Evolutionary conservation across 1,284 basidiomycete species (phyloP), one percentile per base, ranked within the genome.

Genomic region (Cutaneotrichosporon spelunceum): DNA sequence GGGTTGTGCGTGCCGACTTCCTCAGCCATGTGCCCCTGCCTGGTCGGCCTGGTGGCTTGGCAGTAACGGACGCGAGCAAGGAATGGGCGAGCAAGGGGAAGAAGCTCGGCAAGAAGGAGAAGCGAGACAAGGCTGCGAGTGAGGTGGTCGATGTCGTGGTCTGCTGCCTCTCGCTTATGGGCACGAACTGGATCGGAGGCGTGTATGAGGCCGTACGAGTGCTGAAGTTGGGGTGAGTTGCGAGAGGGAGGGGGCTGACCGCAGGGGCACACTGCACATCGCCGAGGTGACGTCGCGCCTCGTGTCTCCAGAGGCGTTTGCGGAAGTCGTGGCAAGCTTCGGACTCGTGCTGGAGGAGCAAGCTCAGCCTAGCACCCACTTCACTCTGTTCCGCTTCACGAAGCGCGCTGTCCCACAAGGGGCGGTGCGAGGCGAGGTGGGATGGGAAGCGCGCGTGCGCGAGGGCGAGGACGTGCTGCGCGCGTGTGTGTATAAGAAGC

Each of bases 271-370:
- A 70, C 82, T 98, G 52, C 89, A 90, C 77, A 86, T 99, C 60
- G 95, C 96, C 5, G 96, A 99, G 80, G 96, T 99, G n/a, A 86
- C 90, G 0, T 94, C 91, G 70, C 86, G 93, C 16, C 89, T 97
- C 71, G 83, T 84, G 6, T 84, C 86, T 59, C 80, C 87, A 7
- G 85, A 89, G 27, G 83, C 84, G n/a, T 99, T 99, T 71, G 82
- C 85, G 45, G 82, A 83, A 13, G 78, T 93, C 42, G 80, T 99
- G 30, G 75, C 78, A 42, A 85, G 86, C 3, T 83, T 93, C 58
- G 96, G 96, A 2, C 97, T 98, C 81, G 56, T 29, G n/a, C 47
- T 61, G 60, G 61, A 62, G 24, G 24, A 29, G 6, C 64, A 76
- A 66, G 69, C 72, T 71, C 84, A 87, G 47, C 83, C 83, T 45